Conservation (phyloP, 2,329 filamentous ascomycete genomes). For the Fusarium liriodendri region DNA sequence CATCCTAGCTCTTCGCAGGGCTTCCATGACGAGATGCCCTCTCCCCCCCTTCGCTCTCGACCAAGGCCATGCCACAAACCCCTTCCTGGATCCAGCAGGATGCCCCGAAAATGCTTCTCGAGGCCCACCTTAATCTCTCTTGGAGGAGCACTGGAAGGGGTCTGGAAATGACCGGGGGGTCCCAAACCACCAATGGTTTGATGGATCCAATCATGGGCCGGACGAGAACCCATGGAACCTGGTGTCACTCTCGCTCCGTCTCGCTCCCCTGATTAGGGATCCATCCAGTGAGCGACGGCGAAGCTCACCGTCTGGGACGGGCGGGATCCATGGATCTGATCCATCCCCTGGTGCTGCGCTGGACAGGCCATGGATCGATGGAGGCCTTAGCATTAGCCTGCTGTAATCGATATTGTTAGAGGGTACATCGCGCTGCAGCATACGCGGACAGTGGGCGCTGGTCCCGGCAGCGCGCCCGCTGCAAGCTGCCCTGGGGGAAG, state of each 20-base stretch:
- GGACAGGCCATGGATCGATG: neutral
- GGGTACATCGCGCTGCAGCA: conserved; percentile 1
- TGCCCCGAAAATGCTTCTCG: conserved; percentile 22
- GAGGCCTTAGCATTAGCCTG: neutral
- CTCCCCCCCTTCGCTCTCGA: neutral
- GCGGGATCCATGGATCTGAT: conserved; percentile 21
- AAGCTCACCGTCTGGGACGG: conserved; percentile 33
- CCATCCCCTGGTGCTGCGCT: neutral
- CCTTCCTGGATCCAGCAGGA: conserved; percentile 27
- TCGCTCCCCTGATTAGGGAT: conserved; percentile 31
- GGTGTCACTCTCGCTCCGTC: conserved; percentile 27
- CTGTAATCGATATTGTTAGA: conserved; percentile 5
- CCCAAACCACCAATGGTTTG: conserved; percentile 22
- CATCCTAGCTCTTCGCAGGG: conserved; percentile 9
- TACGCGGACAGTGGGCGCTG: neutral
- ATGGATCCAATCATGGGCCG: conserved; percentile 8
- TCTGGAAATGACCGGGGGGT: conserved; percentile 20
- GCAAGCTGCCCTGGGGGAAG: neutral
- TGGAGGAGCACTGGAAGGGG: conserved; percentile 36
- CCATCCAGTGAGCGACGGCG: conserved; percentile 27
- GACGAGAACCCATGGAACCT: neutral
- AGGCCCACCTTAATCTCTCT: conserved; percentile 38
- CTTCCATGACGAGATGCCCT: conserved; percentile 28
- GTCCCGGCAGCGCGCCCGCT: neutral
- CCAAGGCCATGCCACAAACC: conserved; percentile 28